Conservation (phyloP, 73 alveolate genomes). For the Paramecium biaurelia region DNA sequence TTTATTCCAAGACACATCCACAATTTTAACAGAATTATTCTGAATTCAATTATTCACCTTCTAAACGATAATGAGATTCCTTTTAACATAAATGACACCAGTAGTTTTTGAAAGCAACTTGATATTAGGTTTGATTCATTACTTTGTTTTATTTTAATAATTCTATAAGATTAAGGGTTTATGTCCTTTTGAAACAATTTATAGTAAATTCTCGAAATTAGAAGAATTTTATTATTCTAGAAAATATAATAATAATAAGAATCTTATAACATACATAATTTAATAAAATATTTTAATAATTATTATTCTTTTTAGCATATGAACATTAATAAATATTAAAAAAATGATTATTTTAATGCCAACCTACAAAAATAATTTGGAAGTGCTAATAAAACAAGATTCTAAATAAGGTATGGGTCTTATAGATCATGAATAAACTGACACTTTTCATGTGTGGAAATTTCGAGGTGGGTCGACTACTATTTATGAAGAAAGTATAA, state of each 20-base stretch:
- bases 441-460: not conserved
- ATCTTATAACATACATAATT: not conserved
- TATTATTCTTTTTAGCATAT: not conserved
- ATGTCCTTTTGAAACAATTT: not conserved
- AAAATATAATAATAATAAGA: not conserved
- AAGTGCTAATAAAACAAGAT: not conserved
- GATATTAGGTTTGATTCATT: not conserved
- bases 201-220: not conserved
- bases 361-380: constrained; percentile 5
- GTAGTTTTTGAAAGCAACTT: constrained; percentile 5
- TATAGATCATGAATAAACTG: constrained; percentile 4
- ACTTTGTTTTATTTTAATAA: not conserved
- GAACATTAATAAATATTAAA: not conserved
- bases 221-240: not conserved
- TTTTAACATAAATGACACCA: constrained; percentile 11
- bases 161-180: not conserved
- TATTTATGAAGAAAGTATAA: constrained; percentile 19
- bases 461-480: not conserved
- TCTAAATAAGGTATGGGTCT: not conserved
- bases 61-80: not conserved
- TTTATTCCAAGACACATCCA: not conserved
- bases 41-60: not conserved
- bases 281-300: not conserved
- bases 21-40: not conserved
- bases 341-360: constrained; percentile 1